A percentile compares a stretch with the other conserved stretches of the same genome.
Conservation (phyloP, 179 eudicot species). For the Corrigiola litoralis region DNA sequence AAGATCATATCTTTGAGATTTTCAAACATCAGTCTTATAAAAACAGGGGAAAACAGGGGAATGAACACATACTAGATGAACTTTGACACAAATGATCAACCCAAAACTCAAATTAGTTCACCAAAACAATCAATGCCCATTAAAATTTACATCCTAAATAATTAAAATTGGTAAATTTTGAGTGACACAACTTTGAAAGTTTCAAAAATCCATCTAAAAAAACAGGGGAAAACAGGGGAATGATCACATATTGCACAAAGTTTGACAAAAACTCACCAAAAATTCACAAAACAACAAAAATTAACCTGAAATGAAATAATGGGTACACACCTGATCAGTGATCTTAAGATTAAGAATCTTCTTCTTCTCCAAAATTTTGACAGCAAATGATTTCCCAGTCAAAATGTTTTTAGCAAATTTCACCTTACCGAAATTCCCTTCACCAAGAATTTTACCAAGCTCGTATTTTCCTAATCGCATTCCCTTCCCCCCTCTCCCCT, state of each 20-base stretch:
- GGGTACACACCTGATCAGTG: slow-evolving; percentile 62
- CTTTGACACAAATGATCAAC: no score
- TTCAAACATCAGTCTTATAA: no score
- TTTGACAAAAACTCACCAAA: background rate
- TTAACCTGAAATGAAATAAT: background rate
- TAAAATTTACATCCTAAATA: background rate
- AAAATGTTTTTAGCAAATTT: slow-evolving; percentile 60
- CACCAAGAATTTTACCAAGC: slow-evolving; percentile 75
- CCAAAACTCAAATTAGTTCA: background rate
- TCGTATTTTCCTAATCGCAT: slow-evolving; percentile 82
- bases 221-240: background rate
- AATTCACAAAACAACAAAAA: background rate
- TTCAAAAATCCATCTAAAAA: no score
- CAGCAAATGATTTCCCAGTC: slow-evolving; percentile 65
- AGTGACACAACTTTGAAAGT: no score
- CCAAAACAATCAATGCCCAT: background rate
- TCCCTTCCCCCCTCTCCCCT: slow-evolving; percentile 32
- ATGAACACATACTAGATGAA: no score
- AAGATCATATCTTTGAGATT: no score
- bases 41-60: no score
- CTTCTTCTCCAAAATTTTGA: slow-evolving; percentile 72
- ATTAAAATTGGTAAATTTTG: no score
- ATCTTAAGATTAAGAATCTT: slow-evolving; percentile 63
- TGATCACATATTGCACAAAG: background rate
- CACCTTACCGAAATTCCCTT: slow-evolving; percentile 91